A percentile compares a stretch with the other conserved stretches of the same genome.
Conservation (phyloP, 2,329 filamentous ascomycete genomes). For the Davidsoniella eucalypti region DNA sequence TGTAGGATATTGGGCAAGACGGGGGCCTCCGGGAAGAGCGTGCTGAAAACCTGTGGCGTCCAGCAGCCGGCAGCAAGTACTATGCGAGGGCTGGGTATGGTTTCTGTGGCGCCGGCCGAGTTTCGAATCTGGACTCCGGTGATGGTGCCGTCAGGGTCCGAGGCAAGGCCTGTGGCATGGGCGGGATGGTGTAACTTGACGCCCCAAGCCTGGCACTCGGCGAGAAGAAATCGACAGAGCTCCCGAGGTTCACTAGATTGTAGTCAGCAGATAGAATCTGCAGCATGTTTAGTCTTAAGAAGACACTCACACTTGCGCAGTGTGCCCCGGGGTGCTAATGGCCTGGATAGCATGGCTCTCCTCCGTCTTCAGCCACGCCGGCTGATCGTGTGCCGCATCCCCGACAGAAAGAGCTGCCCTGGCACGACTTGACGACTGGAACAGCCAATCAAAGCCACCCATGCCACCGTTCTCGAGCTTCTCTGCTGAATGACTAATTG, state of each 20-base stretch:
- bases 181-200: slow-evolving; percentile 52
- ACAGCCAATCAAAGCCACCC: slow-evolving; percentile 48
- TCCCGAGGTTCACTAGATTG: slow-evolving; percentile 42
- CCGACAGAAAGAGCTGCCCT: slow-evolving; percentile 27
- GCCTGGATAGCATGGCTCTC: slow-evolving; percentile 40
- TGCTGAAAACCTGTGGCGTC: slow-evolving; percentile 47
- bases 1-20: slow-evolving; percentile 31
- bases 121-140: slow-evolving; percentile 32
- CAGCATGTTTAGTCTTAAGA: background rate
- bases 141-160: slow-evolving; percentile 33
- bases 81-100: slow-evolving; percentile 46
- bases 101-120: slow-evolving; percentile 28
- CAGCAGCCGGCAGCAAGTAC: slow-evolving; percentile 56
- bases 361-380: slow-evolving; percentile 41
- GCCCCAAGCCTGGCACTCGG: slow-evolving; percentile 38
- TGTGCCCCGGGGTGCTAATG: slow-evolving; percentile 42
- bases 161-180: slow-evolving; percentile 33
- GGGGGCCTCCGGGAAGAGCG: slow-evolving; percentile 47
- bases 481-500: slow-evolving; percentile 31
- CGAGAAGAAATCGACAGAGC: slow-evolving; percentile 49
- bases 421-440: slow-evolving; percentile 45
- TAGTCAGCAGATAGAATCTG: background rate
- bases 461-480: slow-evolving; percentile 21
- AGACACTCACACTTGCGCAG: slow-evolving; percentile 47
- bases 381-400: slow-evolving; percentile 21